These are phyloP conservation scores for Saccharomycopsis selenospora DNA, from an alignment of 805 yeast genomes.

Conservation along the genomic window DNA sequence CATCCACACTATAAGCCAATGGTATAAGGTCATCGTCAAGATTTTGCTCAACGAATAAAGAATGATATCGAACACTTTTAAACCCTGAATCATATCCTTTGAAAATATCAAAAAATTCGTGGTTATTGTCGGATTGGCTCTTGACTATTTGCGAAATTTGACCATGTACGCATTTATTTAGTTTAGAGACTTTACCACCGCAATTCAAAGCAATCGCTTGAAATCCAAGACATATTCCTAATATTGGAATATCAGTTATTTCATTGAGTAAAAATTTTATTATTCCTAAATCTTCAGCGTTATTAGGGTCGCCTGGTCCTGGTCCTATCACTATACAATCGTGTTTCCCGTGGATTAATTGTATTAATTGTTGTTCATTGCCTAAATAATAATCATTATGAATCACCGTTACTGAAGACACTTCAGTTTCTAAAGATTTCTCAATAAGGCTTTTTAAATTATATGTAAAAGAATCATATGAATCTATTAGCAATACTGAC, in stretches of 20 bases:
- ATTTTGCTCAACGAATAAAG: slow-evolving; percentile 46
- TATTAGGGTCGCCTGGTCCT: slow-evolving; percentile 89
- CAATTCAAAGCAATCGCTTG: slow-evolving; percentile 61
- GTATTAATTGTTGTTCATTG: slow-evolving; percentile 27
- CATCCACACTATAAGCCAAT: slow-evolving; percentile 45
- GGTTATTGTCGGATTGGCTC: slow-evolving; percentile 30
- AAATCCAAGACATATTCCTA: slow-evolving; percentile 92
- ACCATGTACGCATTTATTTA: slow-evolving; percentile 72
- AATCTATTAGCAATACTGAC: slow-evolving; percentile 70
- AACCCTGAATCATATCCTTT: slow-evolving; percentile 35
- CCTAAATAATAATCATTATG: slow-evolving; percentile 42
- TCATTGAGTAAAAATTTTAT: slow-evolving; percentile 2
- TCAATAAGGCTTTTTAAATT: slow-evolving; percentile 63
- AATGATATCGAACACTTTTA: slow-evolving; percentile 82
- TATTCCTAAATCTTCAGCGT: slow-evolving; percentile 26
- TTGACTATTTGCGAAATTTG: slow-evolving; percentile 63
- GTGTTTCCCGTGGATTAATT: slow-evolving; percentile 38
- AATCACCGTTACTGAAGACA: slow-evolving; percentile 42
- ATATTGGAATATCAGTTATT: slow-evolving; percentile 45
- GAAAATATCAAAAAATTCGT: slow-evolving; percentile 29
- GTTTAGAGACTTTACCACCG: slow-evolving; percentile 49
- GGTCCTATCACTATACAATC: slow-evolving; percentile 88
- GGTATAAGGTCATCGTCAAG: slow-evolving; percentile 38
- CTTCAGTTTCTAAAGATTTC: slow-evolving; percentile 35
- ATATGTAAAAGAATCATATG: slow-evolving; percentile 91